Evolutionary conservation across 495 filamentous ascomycete genomes (phyloP).

Genomic region (Penicillium canescens): DNA sequence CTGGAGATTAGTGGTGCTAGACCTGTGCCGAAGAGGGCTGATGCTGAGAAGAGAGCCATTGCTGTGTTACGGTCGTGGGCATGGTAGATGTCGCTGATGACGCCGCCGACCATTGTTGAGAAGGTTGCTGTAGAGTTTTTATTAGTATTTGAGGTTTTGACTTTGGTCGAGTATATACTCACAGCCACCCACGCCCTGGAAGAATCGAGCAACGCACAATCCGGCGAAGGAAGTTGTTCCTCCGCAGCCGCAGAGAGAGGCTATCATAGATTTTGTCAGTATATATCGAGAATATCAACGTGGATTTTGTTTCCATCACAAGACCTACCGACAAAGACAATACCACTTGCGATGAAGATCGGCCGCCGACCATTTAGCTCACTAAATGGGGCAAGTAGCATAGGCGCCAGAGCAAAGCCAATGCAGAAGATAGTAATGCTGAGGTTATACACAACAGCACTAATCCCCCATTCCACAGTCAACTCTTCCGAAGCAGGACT

Average conservation of each 20-base stretch:
- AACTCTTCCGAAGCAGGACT: constrained; percentile 66
- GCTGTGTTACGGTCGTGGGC: constrained; percentile 79
- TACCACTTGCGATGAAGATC: constrained; percentile 73
- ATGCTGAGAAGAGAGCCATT: constrained; percentile 83
- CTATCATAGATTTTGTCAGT: constrained; percentile 23
- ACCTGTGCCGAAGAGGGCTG: constrained; percentile 78
- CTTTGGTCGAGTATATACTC: constrained; percentile 12
- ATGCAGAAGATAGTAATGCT: constrained; percentile 81
- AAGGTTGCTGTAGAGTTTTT: constrained; percentile 58
- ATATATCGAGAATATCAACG: neutral
- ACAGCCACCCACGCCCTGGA: constrained; percentile 71
- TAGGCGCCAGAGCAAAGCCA: constrained; percentile 84
- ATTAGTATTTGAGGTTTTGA: neutral
- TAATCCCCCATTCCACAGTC: constrained; percentile 60
- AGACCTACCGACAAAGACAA: constrained; percentile 59
- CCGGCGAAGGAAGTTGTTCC: constrained; percentile 69
- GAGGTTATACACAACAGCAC: constrained; percentile 63
- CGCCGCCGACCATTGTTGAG: constrained; percentile 89
- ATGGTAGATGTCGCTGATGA: constrained; percentile 86
- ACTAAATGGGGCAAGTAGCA: constrained; percentile 87
- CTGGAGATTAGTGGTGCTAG: constrained; percentile 74
- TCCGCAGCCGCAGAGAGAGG: constrained; percentile 76
- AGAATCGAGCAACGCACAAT: constrained; percentile 75
- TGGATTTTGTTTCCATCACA: neutral
- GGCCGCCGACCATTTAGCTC: constrained; percentile 84